Conservation (phyloP, 2,329 filamentous ascomycete species). For the Ophiostoma himal-ulmi region DNA sequence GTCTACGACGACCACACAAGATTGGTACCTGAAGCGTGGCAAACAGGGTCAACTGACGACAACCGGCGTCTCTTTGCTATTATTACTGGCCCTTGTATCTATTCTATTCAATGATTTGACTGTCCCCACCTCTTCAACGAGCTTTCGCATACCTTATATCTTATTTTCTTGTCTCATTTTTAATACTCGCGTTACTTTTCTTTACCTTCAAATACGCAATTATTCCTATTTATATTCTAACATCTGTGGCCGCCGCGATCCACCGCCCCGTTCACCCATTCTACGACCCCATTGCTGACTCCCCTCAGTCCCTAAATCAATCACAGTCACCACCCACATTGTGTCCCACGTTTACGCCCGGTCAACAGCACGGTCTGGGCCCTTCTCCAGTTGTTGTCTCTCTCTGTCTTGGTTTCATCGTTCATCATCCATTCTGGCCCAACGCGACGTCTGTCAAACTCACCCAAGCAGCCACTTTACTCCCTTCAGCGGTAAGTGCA, state of each 20-base stretch:
- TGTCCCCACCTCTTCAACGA: too few species aligned
- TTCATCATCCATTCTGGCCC: too few species aligned
- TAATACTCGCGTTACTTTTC: too few species aligned
- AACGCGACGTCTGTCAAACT: too few species aligned
- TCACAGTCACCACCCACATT: neutral
- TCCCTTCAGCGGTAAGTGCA: too few species aligned
- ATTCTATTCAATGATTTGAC: too few species aligned
- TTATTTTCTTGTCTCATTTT: too few species aligned
- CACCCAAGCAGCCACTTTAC: too few species aligned
- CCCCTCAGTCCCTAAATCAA: neutral
- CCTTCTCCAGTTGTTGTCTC: neutral
- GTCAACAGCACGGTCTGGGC: slow-evolving; percentile 6
- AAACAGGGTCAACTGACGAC: neutral
- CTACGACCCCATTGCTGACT: neutral
- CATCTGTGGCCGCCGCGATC: neutral
- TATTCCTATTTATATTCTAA: neutral
- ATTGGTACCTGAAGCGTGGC: slow-evolving; percentile 4
- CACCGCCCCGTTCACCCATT: neutral
- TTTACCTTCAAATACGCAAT: too few species aligned
- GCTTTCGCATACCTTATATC: too few species aligned
- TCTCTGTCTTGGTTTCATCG: neutral
- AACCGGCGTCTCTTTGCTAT: neutral
- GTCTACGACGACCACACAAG: neutral
- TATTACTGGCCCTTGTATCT: neutral
- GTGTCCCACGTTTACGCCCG: neutral